A percentile compares a stretch with the other conserved stretches of the same genome.
phyloP scores from a whole-genome alignment of 2,329 filamentous ascomycete genomes.

The Pseudocercospora eumusae region DNA sequence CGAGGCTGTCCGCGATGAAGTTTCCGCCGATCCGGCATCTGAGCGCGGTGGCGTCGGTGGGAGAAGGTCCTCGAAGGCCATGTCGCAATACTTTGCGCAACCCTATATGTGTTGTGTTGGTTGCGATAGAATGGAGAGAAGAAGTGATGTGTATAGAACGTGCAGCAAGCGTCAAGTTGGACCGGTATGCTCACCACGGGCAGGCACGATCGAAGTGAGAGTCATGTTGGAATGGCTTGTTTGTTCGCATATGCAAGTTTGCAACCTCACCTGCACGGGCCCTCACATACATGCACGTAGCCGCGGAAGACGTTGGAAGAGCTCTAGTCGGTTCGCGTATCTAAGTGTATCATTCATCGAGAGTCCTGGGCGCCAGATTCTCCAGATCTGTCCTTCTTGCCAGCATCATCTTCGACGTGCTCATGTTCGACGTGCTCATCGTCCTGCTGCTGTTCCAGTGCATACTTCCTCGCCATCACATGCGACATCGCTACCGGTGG shows the following conservation, averaged over 20 bases:
- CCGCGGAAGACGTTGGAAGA: background rate
- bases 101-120: background rate
- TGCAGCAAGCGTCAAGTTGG: background rate
- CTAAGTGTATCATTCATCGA: background rate
- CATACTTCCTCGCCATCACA: slow-evolving; percentile 5
- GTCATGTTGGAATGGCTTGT: background rate
- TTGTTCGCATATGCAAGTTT: slow-evolving; percentile 2
- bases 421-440: background rate
- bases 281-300: background rate
- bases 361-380: background rate
- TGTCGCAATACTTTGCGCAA: background rate
- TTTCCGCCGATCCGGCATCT: background rate
- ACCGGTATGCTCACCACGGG: background rate
- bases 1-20: background rate
- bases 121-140: background rate
- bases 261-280: slow-evolving; percentile 6
- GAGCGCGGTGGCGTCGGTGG: slow-evolving; percentile 2
- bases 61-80: slow-evolving; percentile 15
- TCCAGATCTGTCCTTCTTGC: background rate
- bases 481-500: slow-evolving; percentile 39
- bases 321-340: background rate
- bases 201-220: background rate
- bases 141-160: background rate
- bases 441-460: slow-evolving; percentile 2
- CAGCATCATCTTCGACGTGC: background rate